A percentile compares a stretch with the other conserved stretches of the same genome.
These are phyloP conservation scores for Sphaceloma murrayae DNA, from an alignment of 2,329 filamentous ascomycete genomes.

Conservation along the genomic window DNA sequence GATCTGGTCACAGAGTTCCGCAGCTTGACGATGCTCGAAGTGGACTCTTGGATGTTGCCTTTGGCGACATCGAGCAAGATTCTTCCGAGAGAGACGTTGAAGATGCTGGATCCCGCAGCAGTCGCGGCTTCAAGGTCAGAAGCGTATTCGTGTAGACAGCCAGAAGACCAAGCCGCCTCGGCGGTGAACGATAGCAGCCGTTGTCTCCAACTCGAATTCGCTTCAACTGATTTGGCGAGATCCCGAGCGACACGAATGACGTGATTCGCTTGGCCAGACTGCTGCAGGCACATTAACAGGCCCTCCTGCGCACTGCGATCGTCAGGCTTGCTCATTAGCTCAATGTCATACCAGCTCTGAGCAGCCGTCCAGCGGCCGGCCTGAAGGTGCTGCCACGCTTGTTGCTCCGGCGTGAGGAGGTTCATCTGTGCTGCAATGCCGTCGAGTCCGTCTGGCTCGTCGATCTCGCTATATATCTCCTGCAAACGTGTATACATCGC, in stretches of 20 bases:
- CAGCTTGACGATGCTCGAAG: constrained; percentile 26
- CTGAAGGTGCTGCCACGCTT: constrained; percentile 85
- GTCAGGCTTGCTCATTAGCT: constrained; percentile 56
- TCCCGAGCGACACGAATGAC: constrained; percentile 27
- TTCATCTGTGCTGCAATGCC: constrained; percentile 83
- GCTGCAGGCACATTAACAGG: constrained; percentile 77
- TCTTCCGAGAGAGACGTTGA: constrained; percentile 10
- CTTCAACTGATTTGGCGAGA: constrained; percentile 6
- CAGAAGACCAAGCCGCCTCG: constrained; percentile 85
- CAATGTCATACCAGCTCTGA: constrained; percentile 95
- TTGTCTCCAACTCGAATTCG: constrained; percentile 6
- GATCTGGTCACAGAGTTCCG: constrained; percentile 75
- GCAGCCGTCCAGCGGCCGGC: constrained; percentile 88
- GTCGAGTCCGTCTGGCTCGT: constrained; percentile 93
- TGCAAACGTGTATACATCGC: constrained; percentile 66
- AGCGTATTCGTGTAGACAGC: constrained; percentile 66
- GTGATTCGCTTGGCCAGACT: constrained; percentile 71
- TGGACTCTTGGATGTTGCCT: constrained; percentile 35
- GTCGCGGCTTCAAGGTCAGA: constrained; percentile 41
- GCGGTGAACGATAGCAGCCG: constrained; percentile 70
- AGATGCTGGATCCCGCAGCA: constrained; percentile 39
- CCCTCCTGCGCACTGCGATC: constrained; percentile 72
- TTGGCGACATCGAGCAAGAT: constrained; percentile 21
- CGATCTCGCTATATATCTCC: constrained; percentile 92
- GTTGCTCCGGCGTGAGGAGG: constrained; percentile 82